phyloP scores from a whole-genome alignment of 2,329 filamentous ascomycete species.

The Ascochyta lentis region DNA sequence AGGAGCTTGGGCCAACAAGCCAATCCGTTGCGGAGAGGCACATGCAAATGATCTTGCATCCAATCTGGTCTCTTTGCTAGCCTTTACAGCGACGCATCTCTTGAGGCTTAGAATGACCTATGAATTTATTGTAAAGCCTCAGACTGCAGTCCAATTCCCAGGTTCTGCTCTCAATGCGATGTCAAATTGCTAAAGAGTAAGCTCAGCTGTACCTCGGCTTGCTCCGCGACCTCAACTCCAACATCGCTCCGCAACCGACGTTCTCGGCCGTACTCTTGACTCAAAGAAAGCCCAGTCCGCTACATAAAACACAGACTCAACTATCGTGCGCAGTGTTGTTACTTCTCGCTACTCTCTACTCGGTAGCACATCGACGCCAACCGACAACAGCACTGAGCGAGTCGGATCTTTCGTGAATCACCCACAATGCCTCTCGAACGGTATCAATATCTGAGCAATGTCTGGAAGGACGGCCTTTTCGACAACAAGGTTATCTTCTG shows the following conservation, averaged over 20 bases:
- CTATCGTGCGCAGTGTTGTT: background rate
- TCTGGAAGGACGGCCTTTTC: conserved; percentile 90
- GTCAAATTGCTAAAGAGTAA: conserved; percentile 11
- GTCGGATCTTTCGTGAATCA: background rate
- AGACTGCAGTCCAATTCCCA: background rate
- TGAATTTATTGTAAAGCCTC: background rate
- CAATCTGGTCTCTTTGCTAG: background rate
- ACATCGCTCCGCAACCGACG: conserved; percentile 11
- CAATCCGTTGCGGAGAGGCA: background rate
- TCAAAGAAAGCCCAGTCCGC: conserved; percentile 17
- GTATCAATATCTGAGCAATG: conserved; percentile 77
- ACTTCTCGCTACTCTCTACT: background rate
- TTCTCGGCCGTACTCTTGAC: conserved; percentile 32
- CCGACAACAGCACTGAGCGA: background rate
- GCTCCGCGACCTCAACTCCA: conserved; percentile 11
- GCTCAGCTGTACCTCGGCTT: conserved; percentile 32
- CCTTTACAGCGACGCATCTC: background rate
- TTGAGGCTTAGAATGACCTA: background rate
- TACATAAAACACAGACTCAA: conserved; percentile 7
- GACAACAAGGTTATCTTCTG: conserved; percentile 91
- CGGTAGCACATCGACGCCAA: background rate
- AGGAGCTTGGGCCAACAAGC: conserved; percentile 3
- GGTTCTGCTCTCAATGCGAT: background rate
- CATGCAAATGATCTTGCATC: background rate
- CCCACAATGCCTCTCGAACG: conserved; percentile 70